phyloP scores from a whole-genome alignment of 805 yeast genomes.

The Candida montana region DNA sequence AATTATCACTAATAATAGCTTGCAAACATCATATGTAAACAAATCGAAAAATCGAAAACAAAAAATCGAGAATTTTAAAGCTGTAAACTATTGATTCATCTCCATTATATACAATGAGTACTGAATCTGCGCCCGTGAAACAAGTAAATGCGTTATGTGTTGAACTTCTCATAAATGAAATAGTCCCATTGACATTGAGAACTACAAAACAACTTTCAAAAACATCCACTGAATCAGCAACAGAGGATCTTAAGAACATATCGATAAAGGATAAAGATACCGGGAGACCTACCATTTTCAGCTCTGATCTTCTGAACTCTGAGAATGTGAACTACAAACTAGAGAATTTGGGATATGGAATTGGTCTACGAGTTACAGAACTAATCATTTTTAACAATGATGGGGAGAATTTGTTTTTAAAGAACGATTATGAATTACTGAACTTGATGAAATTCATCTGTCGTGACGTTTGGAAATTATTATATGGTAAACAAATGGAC shows the following conservation, averaged over 20 bases:
- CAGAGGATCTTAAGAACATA: conserved; percentile 9
- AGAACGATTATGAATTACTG: conserved; percentile 52
- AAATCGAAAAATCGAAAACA: too few relatives aligned
- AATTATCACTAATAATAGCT: too few relatives aligned
- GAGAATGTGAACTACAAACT: conserved; percentile 55
- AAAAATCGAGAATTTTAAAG: too few relatives aligned
- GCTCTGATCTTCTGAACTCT: conserved; percentile 29
- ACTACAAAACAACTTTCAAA: conserved; percentile 41
- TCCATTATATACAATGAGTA: too few relatives aligned
- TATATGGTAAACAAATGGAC: conserved; percentile 85
- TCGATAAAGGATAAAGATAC: conserved; percentile 22
- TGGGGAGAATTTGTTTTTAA: conserved; percentile 35
- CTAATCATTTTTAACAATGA: conserved; percentile 42
- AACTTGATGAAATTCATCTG: conserved; percentile 91
- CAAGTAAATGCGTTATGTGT: conserved; percentile 49
- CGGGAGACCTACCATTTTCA: conserved; percentile 39
- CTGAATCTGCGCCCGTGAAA: too few relatives aligned
- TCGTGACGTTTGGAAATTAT: conserved; percentile 80
- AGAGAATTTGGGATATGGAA: conserved; percentile 64
- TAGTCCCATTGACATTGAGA: conserved; percentile 66
- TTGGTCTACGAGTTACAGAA: conserved; percentile 58
- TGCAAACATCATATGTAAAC: too few relatives aligned
- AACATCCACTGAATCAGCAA: neutral
- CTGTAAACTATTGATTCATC: too few relatives aligned
- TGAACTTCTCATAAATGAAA: conserved; percentile 66